Evolutionary conservation across 2,329 filamentous ascomycete species (phyloP).

Genomic region (Colletotrichum lindemuthianum): DNA sequence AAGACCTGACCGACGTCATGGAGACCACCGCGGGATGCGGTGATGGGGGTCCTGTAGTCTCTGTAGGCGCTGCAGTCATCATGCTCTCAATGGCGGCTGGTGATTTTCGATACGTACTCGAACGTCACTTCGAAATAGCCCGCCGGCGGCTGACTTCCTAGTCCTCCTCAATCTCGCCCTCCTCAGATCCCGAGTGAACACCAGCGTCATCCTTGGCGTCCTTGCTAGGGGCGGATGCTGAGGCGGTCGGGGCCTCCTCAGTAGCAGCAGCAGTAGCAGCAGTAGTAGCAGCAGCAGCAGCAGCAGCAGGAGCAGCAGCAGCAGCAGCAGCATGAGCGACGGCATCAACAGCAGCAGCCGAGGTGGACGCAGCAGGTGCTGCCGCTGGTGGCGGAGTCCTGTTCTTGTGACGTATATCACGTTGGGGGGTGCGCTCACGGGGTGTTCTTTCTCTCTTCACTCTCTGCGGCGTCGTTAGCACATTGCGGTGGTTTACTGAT

Average conservation of each 20-base stretch:
- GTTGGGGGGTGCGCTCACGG: conserved; percentile 70
- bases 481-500: neutral
- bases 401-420: conserved; percentile 65
- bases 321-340: conserved; percentile 31
- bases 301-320: conserved; percentile 35
- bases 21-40: neutral
- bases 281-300: conserved; percentile 11
- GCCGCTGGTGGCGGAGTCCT: conserved; percentile 60
- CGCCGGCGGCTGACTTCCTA: conserved; percentile 43
- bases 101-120: conserved; percentile 48
- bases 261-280: neutral
- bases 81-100: conserved; percentile 39
- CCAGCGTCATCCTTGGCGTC: conserved; percentile 64
- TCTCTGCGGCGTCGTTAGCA: conserved; percentile 57
- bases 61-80: conserved; percentile 35
- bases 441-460: conserved; percentile 66
- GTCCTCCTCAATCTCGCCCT: conserved; percentile 96
- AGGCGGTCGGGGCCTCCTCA: conserved; percentile 36
- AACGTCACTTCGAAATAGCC: conserved; percentile 12
- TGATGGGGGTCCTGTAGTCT: conserved; percentile 6
- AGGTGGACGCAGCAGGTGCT: conserved; percentile 38
- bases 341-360: conserved; percentile 36
- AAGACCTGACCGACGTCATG: neutral
- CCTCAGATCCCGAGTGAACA: conserved; percentile 89
- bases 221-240: conserved; percentile 26